Percentiles rank a stretch among this genome's conserved stretches.
These are phyloP conservation scores for Suillus americanus DNA, from an alignment of 768 basidiomycete species.

Conservation along the genomic window DNA sequence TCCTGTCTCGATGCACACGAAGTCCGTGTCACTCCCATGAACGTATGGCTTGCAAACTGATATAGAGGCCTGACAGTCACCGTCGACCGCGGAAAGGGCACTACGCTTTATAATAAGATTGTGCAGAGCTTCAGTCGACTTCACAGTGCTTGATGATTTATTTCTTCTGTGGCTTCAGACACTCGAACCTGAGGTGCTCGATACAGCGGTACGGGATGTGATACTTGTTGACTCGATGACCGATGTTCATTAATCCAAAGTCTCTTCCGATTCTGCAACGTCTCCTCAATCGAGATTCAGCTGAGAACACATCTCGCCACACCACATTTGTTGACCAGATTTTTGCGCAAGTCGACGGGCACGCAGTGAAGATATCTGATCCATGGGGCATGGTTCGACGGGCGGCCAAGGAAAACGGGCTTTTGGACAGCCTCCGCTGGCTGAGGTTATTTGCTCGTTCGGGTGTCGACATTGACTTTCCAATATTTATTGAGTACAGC, in stretches of 20 bases:
- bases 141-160: conserved; percentile 57
- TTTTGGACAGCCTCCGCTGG: conserved; percentile 54
- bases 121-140: conserved; percentile 50
- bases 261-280: conserved; percentile 53
- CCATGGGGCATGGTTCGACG: conserved; percentile 54
- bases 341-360: conserved; percentile 28
- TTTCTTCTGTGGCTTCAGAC: conserved; percentile 61
- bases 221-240: neutral
- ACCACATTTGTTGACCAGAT: conserved; percentile 37
- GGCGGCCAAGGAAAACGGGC: conserved; percentile 43
- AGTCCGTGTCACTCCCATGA: neutral
- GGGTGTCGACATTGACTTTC: conserved; percentile 60
- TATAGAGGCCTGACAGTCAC: neutral
- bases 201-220: conserved; percentile 38
- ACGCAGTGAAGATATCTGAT: conserved; percentile 36
- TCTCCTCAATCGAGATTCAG: conserved; percentile 52
- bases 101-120: conserved; percentile 56
- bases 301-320: conserved; percentile 40
- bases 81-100: conserved; percentile 36
- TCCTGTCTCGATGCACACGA: neutral
- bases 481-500: conserved; percentile 49
- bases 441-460: conserved; percentile 61
- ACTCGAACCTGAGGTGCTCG: conserved; percentile 33
- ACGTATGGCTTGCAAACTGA: neutral
- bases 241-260: conserved; percentile 31